A percentile compares a stretch with the other conserved stretches of the same genome.
phyloP scores from a whole-genome alignment of 2,329 filamentous ascomycete species.

The Phoma sp. region DNA sequence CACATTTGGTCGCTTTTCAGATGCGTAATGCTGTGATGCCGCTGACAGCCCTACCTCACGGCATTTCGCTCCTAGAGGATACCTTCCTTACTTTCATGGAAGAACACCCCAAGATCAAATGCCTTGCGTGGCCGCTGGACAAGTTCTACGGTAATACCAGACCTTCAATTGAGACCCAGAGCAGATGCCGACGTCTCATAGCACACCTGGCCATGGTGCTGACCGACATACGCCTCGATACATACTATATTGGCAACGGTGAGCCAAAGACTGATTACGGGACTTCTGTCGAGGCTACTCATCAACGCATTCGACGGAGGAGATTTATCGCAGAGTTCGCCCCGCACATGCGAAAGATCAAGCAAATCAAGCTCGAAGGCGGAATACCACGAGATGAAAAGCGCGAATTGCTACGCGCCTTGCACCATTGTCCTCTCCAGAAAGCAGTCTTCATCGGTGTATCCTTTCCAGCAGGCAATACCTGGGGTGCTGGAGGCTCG shows the following conservation, averaged over 20 bases:
- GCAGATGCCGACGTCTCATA: conserved; percentile 40
- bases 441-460: conserved; percentile 56
- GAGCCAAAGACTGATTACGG: conserved; percentile 41
- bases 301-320: conserved; percentile 37
- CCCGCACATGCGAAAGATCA: conserved; percentile 49
- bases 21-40: conserved; percentile 52
- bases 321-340: conserved; percentile 53
- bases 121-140: conserved; percentile 55
- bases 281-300: conserved; percentile 18
- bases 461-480: conserved; percentile 52
- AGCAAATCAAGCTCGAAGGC: conserved; percentile 55
- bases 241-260: conserved; percentile 36
- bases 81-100: conserved; percentile 53
- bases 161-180: conserved; percentile 30
- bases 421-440: conserved; percentile 50
- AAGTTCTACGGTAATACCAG: conserved; percentile 49
- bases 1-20: conserved; percentile 53
- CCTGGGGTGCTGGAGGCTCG: conserved; percentile 49
- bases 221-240: conserved; percentile 52
- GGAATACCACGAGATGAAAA: conserved; percentile 56
- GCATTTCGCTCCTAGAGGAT: conserved; percentile 47
- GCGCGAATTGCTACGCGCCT: conserved; percentile 52
- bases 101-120: conserved; percentile 51
- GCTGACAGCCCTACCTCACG: conserved; percentile 44
- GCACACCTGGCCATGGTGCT: conserved; percentile 49